Evolutionary conservation across 1,139 yeast species (phyloP).

Genomic region (Saccharomyces hybrid): DNA sequence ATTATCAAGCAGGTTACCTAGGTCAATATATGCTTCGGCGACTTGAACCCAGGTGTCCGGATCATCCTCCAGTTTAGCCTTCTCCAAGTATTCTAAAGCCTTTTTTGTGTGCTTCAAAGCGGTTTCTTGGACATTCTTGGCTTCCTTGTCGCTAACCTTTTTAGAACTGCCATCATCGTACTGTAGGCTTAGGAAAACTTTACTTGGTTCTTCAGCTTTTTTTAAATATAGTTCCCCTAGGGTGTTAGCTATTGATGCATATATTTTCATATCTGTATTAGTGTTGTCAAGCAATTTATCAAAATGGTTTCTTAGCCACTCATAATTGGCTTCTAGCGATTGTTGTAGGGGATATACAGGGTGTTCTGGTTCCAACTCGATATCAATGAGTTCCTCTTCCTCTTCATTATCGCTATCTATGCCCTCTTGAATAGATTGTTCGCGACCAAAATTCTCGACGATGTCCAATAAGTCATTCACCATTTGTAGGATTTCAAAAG

Average conservation of each 20-base stretch:
- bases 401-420: constrained; percentile 43
- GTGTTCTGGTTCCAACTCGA: constrained; percentile 42
- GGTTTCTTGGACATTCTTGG: constrained; percentile 41
- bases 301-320: constrained; percentile 53
- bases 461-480: constrained; percentile 61
- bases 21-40: constrained; percentile 76
- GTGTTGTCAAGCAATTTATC: constrained; percentile 34
- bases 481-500: constrained; percentile 46
- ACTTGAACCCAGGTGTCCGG: constrained; percentile 75
- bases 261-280: constrained; percentile 24
- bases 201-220: constrained; percentile 56
- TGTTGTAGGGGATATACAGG: constrained; percentile 43
- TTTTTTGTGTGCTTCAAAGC: constrained; percentile 45
- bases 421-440: constrained; percentile 42
- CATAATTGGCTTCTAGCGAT: constrained; percentile 33
- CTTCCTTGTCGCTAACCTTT: constrained; percentile 33
- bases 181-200: constrained; percentile 47
- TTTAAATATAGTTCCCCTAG: constrained; percentile 57
- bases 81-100: constrained; percentile 51
- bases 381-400: constrained; percentile 31
- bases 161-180: constrained; percentile 47
- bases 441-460: constrained; percentile 55
- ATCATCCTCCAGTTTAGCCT: constrained; percentile 61
- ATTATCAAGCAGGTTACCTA: constrained; percentile 64
- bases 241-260: constrained; percentile 39